Percentiles rank a stretch among this genome's conserved stretches.
Conservation (phyloP, 2,329 filamentous ascomycete species). For the Bertia moriformis region DNA sequence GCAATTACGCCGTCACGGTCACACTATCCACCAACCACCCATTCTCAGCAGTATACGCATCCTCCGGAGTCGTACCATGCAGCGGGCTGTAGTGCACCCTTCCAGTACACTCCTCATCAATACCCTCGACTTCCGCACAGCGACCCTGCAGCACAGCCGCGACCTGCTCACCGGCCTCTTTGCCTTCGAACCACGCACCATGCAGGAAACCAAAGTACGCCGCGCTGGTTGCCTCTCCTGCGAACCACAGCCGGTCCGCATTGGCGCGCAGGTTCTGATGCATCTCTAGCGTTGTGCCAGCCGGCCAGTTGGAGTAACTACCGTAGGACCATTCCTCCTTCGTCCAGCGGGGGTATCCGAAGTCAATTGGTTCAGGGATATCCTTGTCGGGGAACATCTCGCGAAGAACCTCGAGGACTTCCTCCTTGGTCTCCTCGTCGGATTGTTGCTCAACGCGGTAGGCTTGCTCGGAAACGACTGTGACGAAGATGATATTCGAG, state of each 20-base stretch:
- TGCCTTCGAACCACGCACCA: conserved; percentile 42
- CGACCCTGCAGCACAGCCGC: conserved; percentile 16
- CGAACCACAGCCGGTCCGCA: conserved; percentile 44
- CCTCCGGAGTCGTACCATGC: conserved; percentile 6
- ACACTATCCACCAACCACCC: conserved; percentile 8
- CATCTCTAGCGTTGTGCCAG: conserved; percentile 44
- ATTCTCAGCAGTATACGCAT: conserved; percentile 9
- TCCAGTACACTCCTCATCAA: conserved; percentile 5
- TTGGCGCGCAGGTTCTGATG: conserved; percentile 59
- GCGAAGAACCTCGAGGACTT: conserved; percentile 40
- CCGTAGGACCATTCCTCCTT: conserved; percentile 29
- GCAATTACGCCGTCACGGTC: too few relatives aligned
- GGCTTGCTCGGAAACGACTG: conserved; percentile 38
- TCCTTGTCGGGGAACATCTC: conserved; percentile 42
- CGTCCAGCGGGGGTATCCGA: conserved; percentile 48
- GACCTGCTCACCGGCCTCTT: conserved; percentile 27
- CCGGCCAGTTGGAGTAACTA: conserved; percentile 56
- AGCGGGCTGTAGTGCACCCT: conserved; percentile 2
- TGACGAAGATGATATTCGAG: conserved; percentile 52
- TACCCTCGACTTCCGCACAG: not conserved
- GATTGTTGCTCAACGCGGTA: conserved; percentile 43
- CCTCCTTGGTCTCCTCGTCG: conserved; percentile 37
- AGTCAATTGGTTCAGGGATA: conserved; percentile 43
- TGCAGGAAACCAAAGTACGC: conserved; percentile 55
- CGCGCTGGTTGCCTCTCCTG: conserved; percentile 47